These are phyloP conservation scores for Acanthochlamys bracteata DNA, from an alignment of 106 monocot species.

Conservation along the genomic window DNA sequence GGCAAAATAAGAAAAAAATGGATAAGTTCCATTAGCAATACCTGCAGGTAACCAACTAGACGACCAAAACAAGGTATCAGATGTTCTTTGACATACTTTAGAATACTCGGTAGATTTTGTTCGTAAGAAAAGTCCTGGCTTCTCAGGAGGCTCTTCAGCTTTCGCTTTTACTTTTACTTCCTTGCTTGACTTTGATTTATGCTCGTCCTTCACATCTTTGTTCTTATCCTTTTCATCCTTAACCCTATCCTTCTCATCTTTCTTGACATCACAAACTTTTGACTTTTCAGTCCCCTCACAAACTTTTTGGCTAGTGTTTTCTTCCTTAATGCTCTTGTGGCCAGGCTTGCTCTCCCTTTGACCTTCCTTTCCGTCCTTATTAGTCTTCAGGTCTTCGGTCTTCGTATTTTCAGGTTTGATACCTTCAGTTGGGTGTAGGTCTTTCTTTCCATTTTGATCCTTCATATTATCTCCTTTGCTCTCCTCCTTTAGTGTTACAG, in stretches of 20 bases:
- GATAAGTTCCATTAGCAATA: no score
- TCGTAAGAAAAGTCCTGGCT: conserved; percentile 72
- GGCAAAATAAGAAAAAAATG: background rate
- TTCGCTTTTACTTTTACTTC: conserved; percentile 51
- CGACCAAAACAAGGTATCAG: no score
- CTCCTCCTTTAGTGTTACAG: background rate
- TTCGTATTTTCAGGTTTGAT: conserved; percentile 11
- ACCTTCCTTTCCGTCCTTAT: conserved; percentile 26
- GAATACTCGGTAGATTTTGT: conserved; percentile 45
- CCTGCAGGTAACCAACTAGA: no score
- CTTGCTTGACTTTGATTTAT: conserved; percentile 31
- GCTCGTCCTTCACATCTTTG: conserved; percentile 29
- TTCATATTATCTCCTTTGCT: conserved; percentile 13
- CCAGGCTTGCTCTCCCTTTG: conserved; percentile 11
- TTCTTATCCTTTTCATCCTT: conserved; percentile 39
- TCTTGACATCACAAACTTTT: conserved; percentile 24
- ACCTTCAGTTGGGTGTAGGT: background rate
- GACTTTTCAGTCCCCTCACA: conserved; percentile 9
- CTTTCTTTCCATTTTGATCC: conserved; percentile 8
- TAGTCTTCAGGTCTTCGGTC: conserved; percentile 15
- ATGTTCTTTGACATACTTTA: conserved; percentile 39
- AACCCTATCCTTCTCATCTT: conserved; percentile 21
- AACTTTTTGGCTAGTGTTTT: conserved; percentile 9
- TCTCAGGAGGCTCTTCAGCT: conserved; percentile 49
- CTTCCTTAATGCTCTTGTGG: conserved; percentile 12